Evolutionary conservation across 169 alveolate genomes (phyloP), one percentile per base, ranked within the genome.

Genomic region (Plasmodium relictum): DNA sequence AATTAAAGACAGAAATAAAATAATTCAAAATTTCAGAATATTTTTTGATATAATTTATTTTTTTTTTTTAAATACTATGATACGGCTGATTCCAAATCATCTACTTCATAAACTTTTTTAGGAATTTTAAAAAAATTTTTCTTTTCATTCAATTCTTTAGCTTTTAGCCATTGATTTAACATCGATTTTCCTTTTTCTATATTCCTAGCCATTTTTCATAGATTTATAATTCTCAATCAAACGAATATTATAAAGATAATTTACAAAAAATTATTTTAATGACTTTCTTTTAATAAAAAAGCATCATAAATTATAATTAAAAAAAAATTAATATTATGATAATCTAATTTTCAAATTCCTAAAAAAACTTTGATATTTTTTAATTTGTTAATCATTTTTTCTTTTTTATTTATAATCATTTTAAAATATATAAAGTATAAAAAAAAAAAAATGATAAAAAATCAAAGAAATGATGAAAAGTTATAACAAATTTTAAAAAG

Each of bases 141-240:
- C 42, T 80, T 50, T 0, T 61, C 90, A 24, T 24, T 50, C 20
- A 58, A 44, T 24, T 80, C 90, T 56, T 78, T 78, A 39, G 78
- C 89, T 56, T 65, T 78, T 41, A 78, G 66, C 89, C 89, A 78
- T 37, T 78, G 89, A 63, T 78, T 78, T 41, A 78, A 69, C 89
- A 78, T 78, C 26, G 89, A 78, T 37, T 44, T 78, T 69, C 89
- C 89, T 18, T 78, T 78, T 56, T 78, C 89, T 9, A 63, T 71
- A 41, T 62, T 78, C 41, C 89, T 66, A 12, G 89, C 89, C 89
- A 78, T 78, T 45, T 48, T 63, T 45, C 20, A 31, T 2, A 31
- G 3, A 2, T 31, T 24, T 62, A 16, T 66, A n/a, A 39, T 54
- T 16, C 63, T 52, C 5, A 48, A 14, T 16, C 10, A 52, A 52